These are phyloP conservation scores for Diaporthe eres DNA, from an alignment of 2,329 filamentous ascomycete species.

Conservation along the genomic window DNA sequence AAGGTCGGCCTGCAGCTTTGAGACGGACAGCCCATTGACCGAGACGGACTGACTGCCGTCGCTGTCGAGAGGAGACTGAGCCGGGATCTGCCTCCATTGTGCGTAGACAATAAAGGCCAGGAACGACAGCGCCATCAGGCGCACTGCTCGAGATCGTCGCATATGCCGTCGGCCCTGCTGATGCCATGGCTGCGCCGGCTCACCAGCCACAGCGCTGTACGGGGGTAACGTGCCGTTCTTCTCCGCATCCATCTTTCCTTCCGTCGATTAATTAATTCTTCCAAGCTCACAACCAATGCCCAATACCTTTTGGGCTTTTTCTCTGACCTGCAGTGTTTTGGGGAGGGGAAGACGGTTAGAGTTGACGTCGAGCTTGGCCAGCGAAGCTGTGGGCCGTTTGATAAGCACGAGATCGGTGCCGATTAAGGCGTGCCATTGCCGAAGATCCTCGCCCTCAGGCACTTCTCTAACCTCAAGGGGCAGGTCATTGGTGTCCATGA, in stretches of 20 bases:
- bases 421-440: constrained; percentile 33
- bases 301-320: not conserved
- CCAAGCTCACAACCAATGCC: constrained; percentile 3
- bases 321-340: not conserved
- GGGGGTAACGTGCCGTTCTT: constrained; percentile 60
- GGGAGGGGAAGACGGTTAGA: too few relatives aligned
- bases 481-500: constrained; percentile 24
- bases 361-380: constrained; percentile 18
- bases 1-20: constrained; percentile 68
- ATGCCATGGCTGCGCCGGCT: constrained; percentile 43
- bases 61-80: constrained; percentile 23
- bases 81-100: constrained; percentile 57
- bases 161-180: constrained; percentile 49
- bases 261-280: not conserved
- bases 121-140: constrained; percentile 60
- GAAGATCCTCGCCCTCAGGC: constrained; percentile 20
- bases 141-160: constrained; percentile 61
- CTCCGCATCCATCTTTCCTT: constrained; percentile 48
- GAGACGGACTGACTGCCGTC: not conserved
- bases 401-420: constrained; percentile 31
- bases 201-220: constrained; percentile 55
- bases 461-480: constrained; percentile 22
- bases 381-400: constrained; percentile 17
- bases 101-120: constrained; percentile 64
- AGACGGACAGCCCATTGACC: constrained; percentile 60